These are phyloP conservation scores for Geotrichum candidum DNA, from an alignment of 1,139 yeast genomes.

Conservation along the genomic window DNA sequence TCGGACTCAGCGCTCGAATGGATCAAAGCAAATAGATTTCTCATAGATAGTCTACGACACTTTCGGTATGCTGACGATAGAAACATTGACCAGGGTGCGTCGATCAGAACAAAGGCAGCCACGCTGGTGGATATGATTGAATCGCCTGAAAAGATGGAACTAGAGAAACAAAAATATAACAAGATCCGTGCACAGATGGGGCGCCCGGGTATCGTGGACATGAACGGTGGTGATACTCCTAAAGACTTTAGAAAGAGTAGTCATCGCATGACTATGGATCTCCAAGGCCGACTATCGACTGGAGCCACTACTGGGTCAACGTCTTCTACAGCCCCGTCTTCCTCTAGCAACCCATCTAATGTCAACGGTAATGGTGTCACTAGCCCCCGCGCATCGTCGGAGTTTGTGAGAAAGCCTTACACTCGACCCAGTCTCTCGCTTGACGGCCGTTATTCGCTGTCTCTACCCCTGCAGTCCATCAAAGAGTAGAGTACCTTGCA, in stretches of 20 bases:
- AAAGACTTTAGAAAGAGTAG: slow-evolving; percentile 10
- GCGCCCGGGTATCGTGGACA: slow-evolving; percentile 30
- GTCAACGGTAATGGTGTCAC: neutral
- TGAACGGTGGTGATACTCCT: slow-evolving; percentile 18
- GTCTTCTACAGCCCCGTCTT: neutral
- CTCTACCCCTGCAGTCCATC: slow-evolving; percentile 17
- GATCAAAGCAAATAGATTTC: slow-evolving; percentile 73
- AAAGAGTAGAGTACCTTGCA: slow-evolving; percentile 4
- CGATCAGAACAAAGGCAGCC: slow-evolving; percentile 32
- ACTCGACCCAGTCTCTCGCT: slow-evolving; percentile 10
- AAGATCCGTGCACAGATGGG: slow-evolving; percentile 32
- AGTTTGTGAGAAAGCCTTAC: neutral
- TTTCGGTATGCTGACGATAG: slow-evolving; percentile 31
- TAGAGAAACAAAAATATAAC: slow-evolving; percentile 30
- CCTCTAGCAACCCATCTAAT: neutral
- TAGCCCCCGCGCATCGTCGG: slow-evolving; percentile 15
- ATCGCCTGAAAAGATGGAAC: slow-evolving; percentile 28
- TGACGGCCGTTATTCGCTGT: slow-evolving; percentile 21
- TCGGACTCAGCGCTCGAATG: slow-evolving; percentile 81
- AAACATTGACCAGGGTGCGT: slow-evolving; percentile 32
- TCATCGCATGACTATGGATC: slow-evolving; percentile 12
- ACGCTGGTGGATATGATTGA: slow-evolving; percentile 28
- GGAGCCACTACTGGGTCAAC: neutral
- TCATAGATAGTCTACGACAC: slow-evolving; percentile 66
- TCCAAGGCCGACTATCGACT: slow-evolving; percentile 1